Evolutionary conservation across 1,284 basidiomycete species (phyloP), one percentile per base, ranked within the genome.

Genomic region (Pseudozyma thailandica): DNA sequence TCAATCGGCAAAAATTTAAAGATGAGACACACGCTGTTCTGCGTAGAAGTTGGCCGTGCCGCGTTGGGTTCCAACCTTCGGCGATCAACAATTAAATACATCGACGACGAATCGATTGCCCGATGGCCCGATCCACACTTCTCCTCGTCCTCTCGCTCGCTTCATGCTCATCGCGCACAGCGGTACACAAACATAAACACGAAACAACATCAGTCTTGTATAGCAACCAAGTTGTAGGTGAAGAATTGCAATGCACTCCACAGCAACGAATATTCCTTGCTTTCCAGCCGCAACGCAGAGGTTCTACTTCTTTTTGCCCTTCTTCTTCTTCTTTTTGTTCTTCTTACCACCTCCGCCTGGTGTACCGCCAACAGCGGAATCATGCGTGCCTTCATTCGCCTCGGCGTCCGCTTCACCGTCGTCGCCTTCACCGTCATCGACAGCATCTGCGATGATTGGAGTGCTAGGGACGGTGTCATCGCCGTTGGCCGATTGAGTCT

Each of bases 331-430:
- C 57, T 89, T 88, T 41, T 90, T 87, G 72, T 96, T 91, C 86
- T 93, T 91, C 84, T 89, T 90, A 51, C 95, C 82, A 63, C 89
- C 85, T 23, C 89, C 89, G 6, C 95, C 83, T 38, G 89, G 85
- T 63, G 94, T 91, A 61, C 91, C 89, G 49, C 94, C 91, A 71
- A 92, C 90, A 1, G 86, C 85, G 42, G 94, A 90, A 78, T 88
- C 89, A 12, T 85, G 85, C 50, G 88, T 86, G 78, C 93, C 89
- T 58, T 90, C 87, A 23, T 83, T 81, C 33, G 88, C 87, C 72
- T 92, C 92, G 46, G 86, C 86, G 15, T 81, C 86, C 9, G 86
- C 86, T n/a, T 89, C 86, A 42, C 91, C 90, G 51, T 82, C 83
- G 16, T 85, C 85, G 7, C 58, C 76, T 1, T 91, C 75, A 79